These are phyloP conservation scores for Colletotrichum tanaceti DNA, from an alignment of 2,329 filamentous ascomycete genomes.

Conservation along the genomic window DNA sequence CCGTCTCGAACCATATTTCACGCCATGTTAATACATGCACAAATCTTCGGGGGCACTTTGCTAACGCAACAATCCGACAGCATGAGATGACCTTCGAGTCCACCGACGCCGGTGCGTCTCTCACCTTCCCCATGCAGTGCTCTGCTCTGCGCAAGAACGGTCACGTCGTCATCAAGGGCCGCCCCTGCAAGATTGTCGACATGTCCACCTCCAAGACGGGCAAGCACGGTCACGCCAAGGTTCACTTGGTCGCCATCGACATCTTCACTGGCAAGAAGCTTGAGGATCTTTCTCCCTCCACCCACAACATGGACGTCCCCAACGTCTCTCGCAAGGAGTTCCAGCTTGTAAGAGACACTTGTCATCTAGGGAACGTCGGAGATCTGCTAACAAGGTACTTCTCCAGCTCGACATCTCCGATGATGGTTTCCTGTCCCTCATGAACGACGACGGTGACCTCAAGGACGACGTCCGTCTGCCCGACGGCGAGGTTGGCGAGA, in stretches of 20 bases:
- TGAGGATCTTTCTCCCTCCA: constrained; percentile 98
- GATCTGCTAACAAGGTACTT: constrained; percentile 20
- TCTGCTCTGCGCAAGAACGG: constrained; percentile 99
- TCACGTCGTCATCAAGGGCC: constrained; percentile 97
- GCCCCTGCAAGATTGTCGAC: constrained; percentile 99
- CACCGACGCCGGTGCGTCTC: constrained; percentile 95
- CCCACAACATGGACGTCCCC: constrained; percentile 98
- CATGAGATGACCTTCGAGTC: constrained; percentile 84
- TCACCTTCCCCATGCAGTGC: constrained; percentile 98
- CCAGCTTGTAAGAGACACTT: constrained; percentile 81
- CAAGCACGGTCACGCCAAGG: constrained; percentile 99
- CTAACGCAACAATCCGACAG: constrained; percentile 51
- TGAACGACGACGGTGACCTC: constrained; percentile 84
- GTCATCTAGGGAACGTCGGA: constrained; percentile 9
- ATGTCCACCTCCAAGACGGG: constrained; percentile 99
- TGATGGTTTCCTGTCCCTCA: constrained; percentile 94
- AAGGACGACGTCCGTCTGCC: constrained; percentile 97
- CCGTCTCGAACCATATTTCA: background rate
- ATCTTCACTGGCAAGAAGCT: constrained; percentile 99
- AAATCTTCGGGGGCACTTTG: background rate
- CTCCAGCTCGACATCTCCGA: constrained; percentile 88
- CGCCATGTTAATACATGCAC: constrained; percentile 8
- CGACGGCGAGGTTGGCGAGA: constrained; percentile 87
- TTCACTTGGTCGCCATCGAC: constrained; percentile 96
- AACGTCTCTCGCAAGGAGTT: constrained; percentile 91